A percentile compares a stretch with the other conserved stretches of the same genome.
Conservation (phyloP, 2,329 filamentous ascomycete genomes). For the Cryphonectria carpinicola region DNA sequence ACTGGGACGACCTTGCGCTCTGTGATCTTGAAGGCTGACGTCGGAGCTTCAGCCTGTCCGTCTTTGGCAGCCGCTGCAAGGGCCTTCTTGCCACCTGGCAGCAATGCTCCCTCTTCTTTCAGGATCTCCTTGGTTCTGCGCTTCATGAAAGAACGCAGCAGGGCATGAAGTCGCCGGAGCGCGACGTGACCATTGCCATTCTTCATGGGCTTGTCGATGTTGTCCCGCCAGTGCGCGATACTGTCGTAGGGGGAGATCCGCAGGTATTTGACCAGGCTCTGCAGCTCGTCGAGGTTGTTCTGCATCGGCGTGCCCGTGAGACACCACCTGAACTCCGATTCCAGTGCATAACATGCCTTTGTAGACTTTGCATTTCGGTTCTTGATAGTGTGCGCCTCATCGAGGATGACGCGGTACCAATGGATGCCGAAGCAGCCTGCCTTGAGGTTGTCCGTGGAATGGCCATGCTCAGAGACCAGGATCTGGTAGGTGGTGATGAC, state of each 20-base stretch:
- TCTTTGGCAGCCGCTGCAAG: conserved; percentile 46
- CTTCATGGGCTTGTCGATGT: conserved; percentile 89
- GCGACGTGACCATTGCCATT: conserved; percentile 87
- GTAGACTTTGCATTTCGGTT: conserved; percentile 96
- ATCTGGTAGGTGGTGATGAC: conserved; percentile 98
- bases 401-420: conserved; percentile 94
- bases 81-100: conserved; percentile 69
- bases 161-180: conserved; percentile 81
- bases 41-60: conserved; percentile 52
- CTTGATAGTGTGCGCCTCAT: conserved; percentile 98
- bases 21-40: conserved; percentile 83
- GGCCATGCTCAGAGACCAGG: conserved; percentile 84
- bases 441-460: conserved; percentile 67
- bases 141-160: conserved; percentile 96
- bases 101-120: conserved; percentile 81
- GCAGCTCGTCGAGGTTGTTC: conserved; percentile 95
- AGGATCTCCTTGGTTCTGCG: conserved; percentile 97
- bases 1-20: conserved; percentile 86
- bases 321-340: conserved; percentile 92
- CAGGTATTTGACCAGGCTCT: conserved; percentile 90
- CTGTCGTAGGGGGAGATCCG: conserved; percentile 91
- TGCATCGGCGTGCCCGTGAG: conserved; percentile 96
- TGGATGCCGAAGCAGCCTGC: conserved; percentile 87
- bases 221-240: conserved; percentile 83
- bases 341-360: conserved; percentile 84